Conservation (phyloP, 2,329 filamentous ascomycete species). For the Bisporella sp. region DNA sequence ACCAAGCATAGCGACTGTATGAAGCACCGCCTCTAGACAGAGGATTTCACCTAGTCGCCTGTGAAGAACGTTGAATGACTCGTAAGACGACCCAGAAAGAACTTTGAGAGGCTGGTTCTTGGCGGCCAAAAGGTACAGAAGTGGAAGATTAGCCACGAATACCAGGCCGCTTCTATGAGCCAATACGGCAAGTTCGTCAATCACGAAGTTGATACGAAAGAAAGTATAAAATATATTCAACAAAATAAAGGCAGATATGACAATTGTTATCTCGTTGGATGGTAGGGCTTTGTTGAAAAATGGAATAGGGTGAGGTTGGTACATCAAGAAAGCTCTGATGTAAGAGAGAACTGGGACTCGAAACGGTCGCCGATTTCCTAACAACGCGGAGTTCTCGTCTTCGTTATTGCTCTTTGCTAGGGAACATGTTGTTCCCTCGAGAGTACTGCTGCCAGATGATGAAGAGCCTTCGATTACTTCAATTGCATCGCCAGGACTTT, state of each 20-base stretch:
- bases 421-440: slow-evolving; percentile 12
- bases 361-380: slow-evolving; percentile 6
- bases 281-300: slow-evolving; percentile 50
- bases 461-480: slow-evolving; percentile 7
- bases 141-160: slow-evolving; percentile 42
- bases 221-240: slow-evolving; percentile 53
- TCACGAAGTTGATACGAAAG: slow-evolving; percentile 40
- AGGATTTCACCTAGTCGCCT: slow-evolving; percentile 55
- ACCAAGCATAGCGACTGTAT: slow-evolving; percentile 46
- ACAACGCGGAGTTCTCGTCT: slow-evolving; percentile 19
- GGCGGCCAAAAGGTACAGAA: slow-evolving; percentile 56
- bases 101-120: slow-evolving; percentile 58
- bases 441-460: slow-evolving; percentile 20
- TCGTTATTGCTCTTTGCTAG: slow-evolving; percentile 4
- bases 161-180: slow-evolving; percentile 24
- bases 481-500: not conserved
- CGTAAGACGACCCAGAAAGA: slow-evolving; percentile 58
- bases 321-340: slow-evolving; percentile 34
- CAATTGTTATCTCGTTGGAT: slow-evolving; percentile 46
- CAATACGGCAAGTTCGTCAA: slow-evolving; percentile 48
- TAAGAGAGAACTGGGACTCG: slow-evolving; percentile 9
- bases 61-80: slow-evolving; percentile 59
- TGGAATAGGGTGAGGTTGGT: slow-evolving; percentile 50
- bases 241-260: slow-evolving; percentile 42
- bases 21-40: slow-evolving; percentile 51